Percentiles rank a stretch among this genome's conserved stretches.
Evolutionary conservation across 805 yeast genomes (phyloP).

Genomic region (Alloascoidea hylecoeti): DNA sequence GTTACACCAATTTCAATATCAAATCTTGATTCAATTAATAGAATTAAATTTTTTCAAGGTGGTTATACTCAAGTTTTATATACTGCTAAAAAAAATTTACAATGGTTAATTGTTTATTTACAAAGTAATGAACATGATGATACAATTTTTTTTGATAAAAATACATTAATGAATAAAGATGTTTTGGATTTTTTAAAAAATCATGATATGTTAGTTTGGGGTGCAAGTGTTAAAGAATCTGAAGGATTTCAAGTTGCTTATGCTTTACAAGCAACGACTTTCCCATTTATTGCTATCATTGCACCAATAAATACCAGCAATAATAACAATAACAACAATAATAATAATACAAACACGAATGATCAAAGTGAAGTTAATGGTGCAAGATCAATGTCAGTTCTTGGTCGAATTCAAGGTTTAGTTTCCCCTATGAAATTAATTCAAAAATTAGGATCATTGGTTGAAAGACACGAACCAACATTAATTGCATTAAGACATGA

Average conservation of each 20-base stretch:
- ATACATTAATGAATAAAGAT: slow-evolving; percentile 34
- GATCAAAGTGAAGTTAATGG: not conserved
- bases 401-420: slow-evolving; percentile 50
- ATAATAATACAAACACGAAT: too few relatives aligned
- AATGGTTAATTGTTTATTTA: slow-evolving; percentile 60
- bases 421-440: slow-evolving; percentile 26
- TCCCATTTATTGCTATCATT: slow-evolving; percentile 74
- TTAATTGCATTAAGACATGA: slow-evolving; percentile 49
- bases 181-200: slow-evolving; percentile 33
- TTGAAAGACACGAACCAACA: slow-evolving; percentile 46
- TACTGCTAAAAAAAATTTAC: slow-evolving; percentile 52
- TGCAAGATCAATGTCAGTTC: slow-evolving; percentile 26
- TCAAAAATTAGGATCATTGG: slow-evolving; percentile 27
- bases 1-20: slow-evolving; percentile 6
- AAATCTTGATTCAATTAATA: slow-evolving; percentile 5
- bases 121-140: slow-evolving; percentile 64
- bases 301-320: slow-evolving; percentile 18
- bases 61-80: slow-evolving; percentile 73
- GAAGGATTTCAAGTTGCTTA: slow-evolving; percentile 80
- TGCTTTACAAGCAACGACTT: slow-evolving; percentile 51
- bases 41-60: slow-evolving; percentile 39
- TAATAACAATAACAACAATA: not conserved
- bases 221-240: slow-evolving; percentile 67
- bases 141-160: slow-evolving; percentile 33
- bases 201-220: slow-evolving; percentile 62